A percentile compares a stretch with the other conserved stretches of the same genome.
These are phyloP conservation scores for Globisporangium nunn DNA, from an alignment of 352 stramenopile species.

Conservation along the genomic window DNA sequence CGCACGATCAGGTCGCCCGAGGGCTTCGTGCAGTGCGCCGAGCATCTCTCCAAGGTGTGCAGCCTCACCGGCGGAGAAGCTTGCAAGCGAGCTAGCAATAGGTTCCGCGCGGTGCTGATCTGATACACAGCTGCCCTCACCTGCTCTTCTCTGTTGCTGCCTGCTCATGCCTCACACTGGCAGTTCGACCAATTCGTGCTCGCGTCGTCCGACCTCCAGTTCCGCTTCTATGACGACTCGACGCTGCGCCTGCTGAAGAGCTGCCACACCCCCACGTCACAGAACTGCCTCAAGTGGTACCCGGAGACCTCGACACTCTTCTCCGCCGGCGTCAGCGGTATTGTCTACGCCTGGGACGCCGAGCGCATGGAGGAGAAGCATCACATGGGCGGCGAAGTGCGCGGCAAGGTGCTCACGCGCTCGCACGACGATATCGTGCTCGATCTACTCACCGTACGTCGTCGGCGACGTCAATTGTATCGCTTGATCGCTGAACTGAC, in stretches of 20 bases:
- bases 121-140: background rate
- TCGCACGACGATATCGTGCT: slow-evolving; percentile 87
- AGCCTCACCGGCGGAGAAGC: too few relatives aligned
- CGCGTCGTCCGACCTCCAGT: slow-evolving; percentile 68
- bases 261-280: slow-evolving; percentile 74
- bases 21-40: slow-evolving; percentile 71
- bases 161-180: background rate
- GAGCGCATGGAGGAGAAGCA: slow-evolving; percentile 81
- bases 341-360: slow-evolving; percentile 82
- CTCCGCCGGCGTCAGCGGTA: slow-evolving; percentile 72
- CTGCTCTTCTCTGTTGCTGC: slow-evolving; percentile 1
- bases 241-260: slow-evolving; percentile 63
- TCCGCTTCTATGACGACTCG: slow-evolving; percentile 80
- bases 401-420: slow-evolving; percentile 46
- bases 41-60: slow-evolving; percentile 56
- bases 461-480: background rate
- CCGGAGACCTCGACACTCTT: slow-evolving; percentile 61
- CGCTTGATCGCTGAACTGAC: background rate
- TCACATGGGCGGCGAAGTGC: slow-evolving; percentile 66
- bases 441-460: slow-evolving; percentile 59
- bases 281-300: slow-evolving; percentile 82
- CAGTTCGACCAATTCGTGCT: slow-evolving; percentile 73
- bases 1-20: slow-evolving; percentile 55
- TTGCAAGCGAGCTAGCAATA: too few relatives aligned
- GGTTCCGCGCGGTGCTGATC: too few relatives aligned